Evolutionary conservation across 2,329 filamentous ascomycete genomes (phyloP).

Genomic region (Penicillium sclerotiorum): DNA sequence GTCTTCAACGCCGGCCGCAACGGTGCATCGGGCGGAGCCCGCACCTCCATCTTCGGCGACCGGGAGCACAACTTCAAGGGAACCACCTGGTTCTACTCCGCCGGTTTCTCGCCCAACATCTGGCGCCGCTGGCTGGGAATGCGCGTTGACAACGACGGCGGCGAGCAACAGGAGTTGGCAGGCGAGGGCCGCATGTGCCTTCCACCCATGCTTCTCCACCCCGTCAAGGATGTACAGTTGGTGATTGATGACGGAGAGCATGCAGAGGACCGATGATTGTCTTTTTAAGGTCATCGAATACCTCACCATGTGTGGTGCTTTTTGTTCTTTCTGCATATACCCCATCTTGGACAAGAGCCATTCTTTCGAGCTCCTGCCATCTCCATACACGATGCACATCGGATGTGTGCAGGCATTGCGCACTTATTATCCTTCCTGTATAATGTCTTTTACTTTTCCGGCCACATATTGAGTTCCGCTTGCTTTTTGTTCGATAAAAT

Average conservation of each 20-base stretch:
- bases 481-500: conserved; percentile 6
- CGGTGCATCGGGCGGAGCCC: conserved; percentile 72
- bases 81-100: conserved; percentile 90
- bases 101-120: conserved; percentile 76
- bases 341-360: too few relatives aligned
- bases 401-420: conserved; percentile 15
- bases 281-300: background rate
- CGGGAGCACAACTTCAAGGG: conserved; percentile 87
- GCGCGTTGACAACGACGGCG: conserved; percentile 75
- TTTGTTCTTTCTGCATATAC: background rate
- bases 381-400: too few relatives aligned
- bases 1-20: conserved; percentile 80
- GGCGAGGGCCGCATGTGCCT: conserved; percentile 88
- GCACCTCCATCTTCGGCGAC: conserved; percentile 75
- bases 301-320: background rate
- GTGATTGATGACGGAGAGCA: conserved; percentile 43
- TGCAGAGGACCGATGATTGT: conserved; percentile 22
- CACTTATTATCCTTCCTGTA: conserved; percentile 15
- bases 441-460: conserved; percentile 18
- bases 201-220: conserved; percentile 86
- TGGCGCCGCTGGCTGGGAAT: conserved; percentile 87
- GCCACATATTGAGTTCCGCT: too few relatives aligned
- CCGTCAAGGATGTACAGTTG: conserved; percentile 74
- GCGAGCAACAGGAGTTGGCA: conserved; percentile 72
- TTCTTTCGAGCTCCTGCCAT: too few relatives aligned